Evolutionary conservation across 768 basidiomycete genomes (phyloP).

Genomic region (Kwoniella botswanensis): DNA sequence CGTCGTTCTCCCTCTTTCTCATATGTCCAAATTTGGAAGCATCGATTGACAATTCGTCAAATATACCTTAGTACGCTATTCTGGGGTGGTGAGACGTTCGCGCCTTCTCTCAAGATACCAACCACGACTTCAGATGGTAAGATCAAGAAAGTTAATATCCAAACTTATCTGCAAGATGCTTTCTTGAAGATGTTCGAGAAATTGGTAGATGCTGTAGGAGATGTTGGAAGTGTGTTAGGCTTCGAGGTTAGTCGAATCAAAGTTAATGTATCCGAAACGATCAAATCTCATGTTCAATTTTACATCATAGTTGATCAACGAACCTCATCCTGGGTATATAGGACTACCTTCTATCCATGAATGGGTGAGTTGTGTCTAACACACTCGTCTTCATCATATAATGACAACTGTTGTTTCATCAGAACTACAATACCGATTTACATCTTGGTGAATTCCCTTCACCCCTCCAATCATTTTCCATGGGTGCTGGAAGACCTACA

Average conservation of each 20-base stretch:
- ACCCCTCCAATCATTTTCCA: constrained; percentile 83
- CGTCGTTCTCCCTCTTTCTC: neutral
- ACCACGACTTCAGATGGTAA: constrained; percentile 55
- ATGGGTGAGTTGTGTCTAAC: constrained; percentile 60
- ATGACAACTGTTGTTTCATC: neutral
- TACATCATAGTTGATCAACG: constrained; percentile 81
- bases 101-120: constrained; percentile 69
- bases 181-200: constrained; percentile 78
- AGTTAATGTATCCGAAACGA: too few relatives aligned
- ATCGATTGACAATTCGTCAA: too few relatives aligned
- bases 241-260: constrained; percentile 70
- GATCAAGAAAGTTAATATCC: constrained; percentile 67
- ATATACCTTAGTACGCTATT: constrained; percentile 81
- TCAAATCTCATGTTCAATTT: neutral
- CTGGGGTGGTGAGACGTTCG: constrained; percentile 88
- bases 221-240: constrained; percentile 79
- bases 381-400: neutral
- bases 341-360: constrained; percentile 76
- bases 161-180: constrained; percentile 78
- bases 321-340: constrained; percentile 92
- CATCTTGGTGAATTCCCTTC: constrained; percentile 76
- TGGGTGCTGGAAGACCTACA: constrained; percentile 88
- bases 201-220: constrained; percentile 71
- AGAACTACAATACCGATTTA: constrained; percentile 91
- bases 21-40: too few relatives aligned